Base-by-base conservation (phyloP, 768 basidiomycete species). In the Mycena venus region DNA sequence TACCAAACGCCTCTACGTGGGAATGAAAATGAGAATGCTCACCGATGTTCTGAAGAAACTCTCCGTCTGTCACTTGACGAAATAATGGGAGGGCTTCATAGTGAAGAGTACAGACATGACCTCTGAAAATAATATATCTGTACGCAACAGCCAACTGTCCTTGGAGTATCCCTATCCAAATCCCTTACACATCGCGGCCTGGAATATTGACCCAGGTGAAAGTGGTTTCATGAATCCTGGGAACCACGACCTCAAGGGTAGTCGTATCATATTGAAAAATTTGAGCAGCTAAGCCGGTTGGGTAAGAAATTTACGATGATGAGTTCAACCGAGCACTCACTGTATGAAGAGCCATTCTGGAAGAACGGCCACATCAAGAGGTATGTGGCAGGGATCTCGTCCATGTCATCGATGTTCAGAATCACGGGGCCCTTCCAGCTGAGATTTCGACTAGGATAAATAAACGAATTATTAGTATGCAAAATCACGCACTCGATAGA, bases 381-480 rank as follows among this genome's bases (percentile, higher is more conserved):
- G 23, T 73, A 73, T 23, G 72, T 73, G 25, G 72, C 72, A 3
- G 72, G 72, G 38, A 73, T 73, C 17, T 40, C 72, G 25, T 73
- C 72, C 59, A 62, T 59, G 66, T 73, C 72, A 23, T 40, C 25
- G 29, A 73, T 40, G 47, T 73, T 61, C 8, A 73, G 31, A 27
- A 68, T 15, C 15, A 73, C 66, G 23, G 72, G 72, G 10, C 72
- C 72, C 31, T 63, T 65, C 72, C 72, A 73, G 6, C 72, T 73
- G 65, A 2, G 42, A 0, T 27, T 21, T 36, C 4, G 17, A 7
- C 47, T 15, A 23, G 27, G 5, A 49, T 21, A 5, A 32, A 3
- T n/a, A 42, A 23, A n/a, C n/a, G n/a, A n/a, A 49, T 14, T 10
- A 4, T 42, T 4, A 8, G 9, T n/a, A 8, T 32, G 3, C 10